phyloP scores from a whole-genome alignment of 2,329 filamentous ascomycete genomes.

The Fulvia fulva region DNA sequence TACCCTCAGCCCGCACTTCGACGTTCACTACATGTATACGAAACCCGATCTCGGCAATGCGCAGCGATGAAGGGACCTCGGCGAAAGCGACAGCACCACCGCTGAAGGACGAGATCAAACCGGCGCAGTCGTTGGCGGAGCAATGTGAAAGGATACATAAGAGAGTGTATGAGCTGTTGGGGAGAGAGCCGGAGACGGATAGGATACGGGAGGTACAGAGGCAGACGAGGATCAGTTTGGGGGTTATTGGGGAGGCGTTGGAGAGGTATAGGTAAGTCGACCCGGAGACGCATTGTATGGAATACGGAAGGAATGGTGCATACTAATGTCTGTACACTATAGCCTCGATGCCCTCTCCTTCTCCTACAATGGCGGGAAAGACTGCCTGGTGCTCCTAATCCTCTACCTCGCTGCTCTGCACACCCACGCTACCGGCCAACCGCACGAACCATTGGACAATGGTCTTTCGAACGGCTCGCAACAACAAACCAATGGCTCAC shows the following conservation, averaged over 20 bases:
- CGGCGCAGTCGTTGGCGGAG: conserved; percentile 32
- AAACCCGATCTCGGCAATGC: conserved; percentile 4
- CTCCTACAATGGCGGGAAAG: conserved; percentile 97
- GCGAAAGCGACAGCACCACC: conserved; percentile 1
- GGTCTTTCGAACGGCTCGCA: conserved; percentile 7
- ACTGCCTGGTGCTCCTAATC: conserved; percentile 88
- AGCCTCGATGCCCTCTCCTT: conserved; percentile 77
- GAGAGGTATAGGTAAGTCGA: conserved; percentile 64
- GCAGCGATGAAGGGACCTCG: conserved; percentile 7
- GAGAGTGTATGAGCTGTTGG: conserved; percentile 64
- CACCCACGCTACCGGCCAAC: conserved; percentile 29
- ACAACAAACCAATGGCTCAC: conserved; percentile 7
- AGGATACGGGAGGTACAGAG: conserved; percentile 63
- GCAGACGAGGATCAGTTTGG: conserved; percentile 69
- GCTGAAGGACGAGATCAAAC: conserved; percentile 2
- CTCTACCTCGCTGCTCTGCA: conserved; percentile 69
- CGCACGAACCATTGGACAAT: conserved; percentile 21
- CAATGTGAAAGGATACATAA: conserved; percentile 52
- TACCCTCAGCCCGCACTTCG: neutral
- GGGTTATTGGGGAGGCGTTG: conserved; percentile 71
- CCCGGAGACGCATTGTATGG: neutral
- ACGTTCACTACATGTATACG: conserved; percentile 6
- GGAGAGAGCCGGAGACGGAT: conserved; percentile 53
- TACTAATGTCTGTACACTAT: conserved; percentile 10
- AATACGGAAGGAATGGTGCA: neutral